Conservation (phyloP, 345 rosid genomes). For the Turnera subulata region DNA sequence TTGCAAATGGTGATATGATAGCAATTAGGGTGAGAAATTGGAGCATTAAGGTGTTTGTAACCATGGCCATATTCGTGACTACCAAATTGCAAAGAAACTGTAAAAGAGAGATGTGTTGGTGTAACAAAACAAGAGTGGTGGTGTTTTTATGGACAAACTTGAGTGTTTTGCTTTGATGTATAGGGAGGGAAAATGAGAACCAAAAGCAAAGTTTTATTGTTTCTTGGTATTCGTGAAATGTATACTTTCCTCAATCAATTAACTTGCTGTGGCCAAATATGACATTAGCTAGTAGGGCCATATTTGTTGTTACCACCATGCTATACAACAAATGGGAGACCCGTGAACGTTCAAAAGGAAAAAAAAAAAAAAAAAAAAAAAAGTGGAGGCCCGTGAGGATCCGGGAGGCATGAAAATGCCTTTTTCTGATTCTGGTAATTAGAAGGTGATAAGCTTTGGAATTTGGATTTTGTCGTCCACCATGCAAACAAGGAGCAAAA, state of each 20-base stretch:
- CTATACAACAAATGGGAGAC: no score
- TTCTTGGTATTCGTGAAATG: conserved; percentile 3
- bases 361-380: no score
- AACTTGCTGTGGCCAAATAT: no score
- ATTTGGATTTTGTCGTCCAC: no score
- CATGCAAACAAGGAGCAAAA: no score
- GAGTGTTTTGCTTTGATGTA: conserved; percentile 24
- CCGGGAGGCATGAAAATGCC: no score
- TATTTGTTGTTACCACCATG: no score
- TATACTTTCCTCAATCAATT: not conserved
- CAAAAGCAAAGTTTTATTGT: conserved; percentile 17
- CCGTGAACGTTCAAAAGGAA: no score
- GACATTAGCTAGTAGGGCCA: no score
- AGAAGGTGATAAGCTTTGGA: no score
- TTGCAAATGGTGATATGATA: conserved; percentile 8
- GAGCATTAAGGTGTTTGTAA: not conserved
- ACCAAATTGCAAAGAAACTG: not conserved
- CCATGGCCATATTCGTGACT: conserved; percentile 13
- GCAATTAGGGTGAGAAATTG: conserved; percentile 10
- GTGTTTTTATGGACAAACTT: conserved; percentile 2
- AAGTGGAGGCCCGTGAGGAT: no score
- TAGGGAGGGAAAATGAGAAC: conserved; percentile 11
- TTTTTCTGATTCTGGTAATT: no score
- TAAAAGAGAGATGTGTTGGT: not conserved
- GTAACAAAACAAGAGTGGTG: not conserved